Evolutionary conservation across 129 eudicot species (phyloP).

Genomic region (Helianthus tuberosus): DNA sequence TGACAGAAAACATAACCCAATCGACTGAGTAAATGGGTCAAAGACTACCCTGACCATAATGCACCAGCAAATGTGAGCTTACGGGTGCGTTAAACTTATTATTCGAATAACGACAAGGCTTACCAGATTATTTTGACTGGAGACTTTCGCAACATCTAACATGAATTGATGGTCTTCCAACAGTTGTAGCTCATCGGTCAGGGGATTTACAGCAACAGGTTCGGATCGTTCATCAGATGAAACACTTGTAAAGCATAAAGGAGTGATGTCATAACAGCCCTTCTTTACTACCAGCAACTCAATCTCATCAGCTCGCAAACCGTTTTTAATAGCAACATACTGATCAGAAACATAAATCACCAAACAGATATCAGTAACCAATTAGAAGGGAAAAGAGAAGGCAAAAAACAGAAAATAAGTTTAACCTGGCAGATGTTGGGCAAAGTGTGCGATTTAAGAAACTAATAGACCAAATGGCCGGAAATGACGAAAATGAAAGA

Average conservation of each 20-base stretch:
- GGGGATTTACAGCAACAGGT: constrained; percentile 24
- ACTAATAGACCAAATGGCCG: no score
- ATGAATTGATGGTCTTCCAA: constrained; percentile 55
- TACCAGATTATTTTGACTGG: constrained; percentile 59
- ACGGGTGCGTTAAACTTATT: neutral
- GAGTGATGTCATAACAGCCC: constrained; percentile 17
- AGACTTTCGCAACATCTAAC: constrained; percentile 49
- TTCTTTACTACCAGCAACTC: constrained; percentile 56
- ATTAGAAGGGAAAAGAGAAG: neutral
- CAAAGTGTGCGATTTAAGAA: no score
- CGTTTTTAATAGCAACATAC: constrained; percentile 56
- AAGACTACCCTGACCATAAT: neutral
- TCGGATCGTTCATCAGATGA: constrained; percentile 14
- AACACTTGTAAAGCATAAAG: constrained; percentile 14
- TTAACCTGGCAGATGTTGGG: constrained; percentile 57
- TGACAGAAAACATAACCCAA: neutral
- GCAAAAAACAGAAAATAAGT: neutral
- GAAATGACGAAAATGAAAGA: no score
- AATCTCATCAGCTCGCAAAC: constrained; percentile 48
- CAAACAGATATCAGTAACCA: constrained; percentile 10
- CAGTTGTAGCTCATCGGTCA: constrained; percentile 41
- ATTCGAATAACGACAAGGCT: constrained; percentile 2
- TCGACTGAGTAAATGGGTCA: neutral
- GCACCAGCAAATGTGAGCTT: neutral
- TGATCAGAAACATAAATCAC: constrained; percentile 34